Evolutionary conservation across 106 monocot genomes (phyloP).

Genomic region (Dactylorhiza incarnata): DNA sequence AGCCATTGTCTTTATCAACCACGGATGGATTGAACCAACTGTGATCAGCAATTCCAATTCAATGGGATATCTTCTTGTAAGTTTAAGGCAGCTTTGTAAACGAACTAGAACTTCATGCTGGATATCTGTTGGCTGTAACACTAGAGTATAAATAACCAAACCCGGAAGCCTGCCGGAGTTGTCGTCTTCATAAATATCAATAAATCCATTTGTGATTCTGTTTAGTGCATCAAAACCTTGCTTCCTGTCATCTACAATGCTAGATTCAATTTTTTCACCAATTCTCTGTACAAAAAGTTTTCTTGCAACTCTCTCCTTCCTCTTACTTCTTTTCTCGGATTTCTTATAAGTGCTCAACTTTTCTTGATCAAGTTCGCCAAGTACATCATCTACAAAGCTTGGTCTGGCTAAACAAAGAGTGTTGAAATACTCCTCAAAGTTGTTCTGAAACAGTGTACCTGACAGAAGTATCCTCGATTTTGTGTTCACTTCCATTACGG

Average conservation of each 20-base stretch:
- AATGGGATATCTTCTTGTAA: constrained; percentile 27
- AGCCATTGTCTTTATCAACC: constrained; percentile 42
- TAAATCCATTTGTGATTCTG: constrained; percentile 36
- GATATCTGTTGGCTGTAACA: constrained; percentile 31
- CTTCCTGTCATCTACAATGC: constrained; percentile 24
- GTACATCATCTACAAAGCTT: constrained; percentile 37
- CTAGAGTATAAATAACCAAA: constrained; percentile 44
- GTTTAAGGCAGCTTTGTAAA: constrained; percentile 26
- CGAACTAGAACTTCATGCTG: constrained; percentile 42
- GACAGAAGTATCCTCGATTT: constrained; percentile 61
- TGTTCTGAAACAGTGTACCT: constrained; percentile 74
- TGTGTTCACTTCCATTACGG: constrained; percentile 62
- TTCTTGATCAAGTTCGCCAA: constrained; percentile 26
- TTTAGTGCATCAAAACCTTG: constrained; percentile 45
- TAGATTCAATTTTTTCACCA: constrained; percentile 55
- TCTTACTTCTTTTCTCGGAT: constrained; percentile 15
- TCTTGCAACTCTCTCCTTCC: constrained; percentile 42
- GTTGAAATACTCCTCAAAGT: constrained; percentile 82
- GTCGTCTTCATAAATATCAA: constrained; percentile 43
- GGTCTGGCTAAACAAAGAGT: constrained; percentile 66
- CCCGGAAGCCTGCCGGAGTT: constrained; percentile 48
- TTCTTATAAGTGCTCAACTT: constrained; percentile 9
- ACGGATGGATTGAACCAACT: constrained; percentile 65
- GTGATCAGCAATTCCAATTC: constrained; percentile 52
- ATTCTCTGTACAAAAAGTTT: constrained; percentile 61